Evolutionary conservation across 495 filamentous ascomycete species (phyloP), one percentile per base, ranked within the genome.

Genomic region (Tuber magnatum): DNA sequence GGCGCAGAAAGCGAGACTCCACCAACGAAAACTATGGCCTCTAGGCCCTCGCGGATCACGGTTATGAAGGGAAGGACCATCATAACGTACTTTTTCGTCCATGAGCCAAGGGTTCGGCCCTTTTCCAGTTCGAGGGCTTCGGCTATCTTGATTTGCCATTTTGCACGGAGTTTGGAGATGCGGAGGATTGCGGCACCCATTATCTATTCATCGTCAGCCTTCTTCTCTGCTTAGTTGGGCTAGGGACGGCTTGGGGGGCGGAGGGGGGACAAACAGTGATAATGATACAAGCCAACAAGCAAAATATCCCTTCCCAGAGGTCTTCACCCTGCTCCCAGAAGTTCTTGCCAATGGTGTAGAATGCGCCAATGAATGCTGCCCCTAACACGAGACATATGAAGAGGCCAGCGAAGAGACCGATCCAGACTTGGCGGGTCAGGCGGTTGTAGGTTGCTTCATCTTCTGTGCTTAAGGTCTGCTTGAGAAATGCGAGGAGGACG

Each of bases 181-280:
- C 91, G 88, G n/a, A 93, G 84, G n/a, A 93, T 85, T 4, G 89
- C 90, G 20, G 88, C 88, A 18, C 91, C 91, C 88, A 92, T 92
- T 71, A 90, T 81, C 79, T 81, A 41, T 56, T 28, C 42, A 71
- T n/a, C 2, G 20, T 24, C 16, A 76, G 68, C 9, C 7, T 20
- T 20, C 56, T 35, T 3, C 56, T 35, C 32, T 65, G n/a, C 7
- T 78, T 43, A 72, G 65, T 16, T 72, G 22, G 51, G 20, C 10
- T 42, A 24, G 32, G 16, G 16, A 43, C 9, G 35, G 5, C 24
- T 32, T 40, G 48, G 14, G n/a, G 5, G 9, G 22, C 24, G 0
- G 2, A 18, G 16, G 28, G 43, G 65, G 14, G 65, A 43, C 77
- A 46, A 72, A 78, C 79, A 14, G 90, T 88, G 80, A 93, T 91